phyloP scores from a whole-genome alignment of 495 filamentous ascomycete genomes.

The Apiosordaria backusii region DNA sequence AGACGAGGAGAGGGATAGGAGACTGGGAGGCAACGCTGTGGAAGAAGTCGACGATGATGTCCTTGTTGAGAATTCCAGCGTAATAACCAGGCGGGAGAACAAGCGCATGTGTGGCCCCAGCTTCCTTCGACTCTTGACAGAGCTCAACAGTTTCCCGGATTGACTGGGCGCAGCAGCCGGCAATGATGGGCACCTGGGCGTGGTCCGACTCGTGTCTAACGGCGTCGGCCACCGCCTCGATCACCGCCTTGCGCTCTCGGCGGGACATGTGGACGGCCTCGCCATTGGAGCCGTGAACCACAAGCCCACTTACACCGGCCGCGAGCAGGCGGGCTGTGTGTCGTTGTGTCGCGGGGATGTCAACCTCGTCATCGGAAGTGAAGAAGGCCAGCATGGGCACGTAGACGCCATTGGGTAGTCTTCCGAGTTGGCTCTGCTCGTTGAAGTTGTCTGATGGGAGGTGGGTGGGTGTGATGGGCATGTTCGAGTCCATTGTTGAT shows the following conservation, averaged over 20 bases:
- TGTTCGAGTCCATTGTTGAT: background rate
- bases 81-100: conserved; percentile 88
- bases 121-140: conserved; percentile 67
- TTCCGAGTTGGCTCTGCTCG: background rate
- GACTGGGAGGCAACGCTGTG: conserved; percentile 63
- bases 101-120: conserved; percentile 81
- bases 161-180: conserved; percentile 72
- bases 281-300: conserved; percentile 83
- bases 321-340: conserved; percentile 70
- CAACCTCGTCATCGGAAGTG: conserved; percentile 55
- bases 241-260: conserved; percentile 66
- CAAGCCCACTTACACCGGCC: conserved; percentile 68
- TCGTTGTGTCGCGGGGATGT: conserved; percentile 60
- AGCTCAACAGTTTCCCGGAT: conserved; percentile 81
- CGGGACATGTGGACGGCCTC: conserved; percentile 79
- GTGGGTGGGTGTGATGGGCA: conserved; percentile 5
- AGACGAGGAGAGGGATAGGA: conserved; percentile 72
- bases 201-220: conserved; percentile 63
- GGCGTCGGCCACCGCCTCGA: conserved; percentile 67
- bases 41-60: conserved; percentile 68
- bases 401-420: conserved; percentile 55
- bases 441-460: background rate
- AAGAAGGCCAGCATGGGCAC: conserved; percentile 72
- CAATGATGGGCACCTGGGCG: conserved; percentile 66
- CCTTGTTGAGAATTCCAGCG: conserved; percentile 63